phyloP scores from a whole-genome alignment of 75 land plant species.

The Selaginella tamariscina region DNA sequence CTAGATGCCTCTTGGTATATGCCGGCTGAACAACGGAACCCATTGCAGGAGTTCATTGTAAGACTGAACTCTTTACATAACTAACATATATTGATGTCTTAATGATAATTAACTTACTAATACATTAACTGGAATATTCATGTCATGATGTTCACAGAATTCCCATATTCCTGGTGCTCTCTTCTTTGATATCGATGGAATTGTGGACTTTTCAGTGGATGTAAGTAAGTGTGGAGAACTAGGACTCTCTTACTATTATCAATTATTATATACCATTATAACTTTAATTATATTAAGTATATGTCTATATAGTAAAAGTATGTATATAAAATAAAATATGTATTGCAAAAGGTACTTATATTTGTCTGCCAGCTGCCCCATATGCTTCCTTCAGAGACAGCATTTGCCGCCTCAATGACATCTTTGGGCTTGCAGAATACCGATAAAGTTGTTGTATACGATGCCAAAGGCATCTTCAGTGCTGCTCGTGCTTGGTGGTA shows the following conservation, averaged over 20 bases:
- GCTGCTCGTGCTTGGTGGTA: slow-evolving; percentile 99
- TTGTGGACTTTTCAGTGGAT: slow-evolving; percentile 55
- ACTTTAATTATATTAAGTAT: background rate
- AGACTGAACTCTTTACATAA: background rate
- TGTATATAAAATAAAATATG: too few relatives aligned
- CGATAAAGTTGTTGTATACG: slow-evolving; percentile 75
- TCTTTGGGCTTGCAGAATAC: slow-evolving; percentile 79
- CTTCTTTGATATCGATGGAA: slow-evolving; percentile 83
- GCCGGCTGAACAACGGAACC: slow-evolving; percentile 84
- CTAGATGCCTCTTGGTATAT: slow-evolving; percentile 99
- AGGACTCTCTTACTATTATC: background rate
- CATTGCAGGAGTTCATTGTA: slow-evolving; percentile 83
- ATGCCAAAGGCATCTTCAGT: slow-evolving; percentile 92
- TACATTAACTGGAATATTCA: background rate
- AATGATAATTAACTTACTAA: background rate
- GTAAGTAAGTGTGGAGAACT: slow-evolving; percentile 32
- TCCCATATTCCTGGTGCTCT: slow-evolving; percentile 84
- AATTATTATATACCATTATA: background rate
- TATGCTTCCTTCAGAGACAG: slow-evolving; percentile 92
- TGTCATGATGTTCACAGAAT: slow-evolving; percentile 41
- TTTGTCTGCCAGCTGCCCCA: slow-evolving; percentile 68
- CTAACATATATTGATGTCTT: background rate
- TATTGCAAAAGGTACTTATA: too few relatives aligned
- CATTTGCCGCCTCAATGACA: slow-evolving; percentile 87
- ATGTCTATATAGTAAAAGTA: background rate